Conservation (phyloP, 208 protist genomes). For the Leishmania gerbilli region DNA sequence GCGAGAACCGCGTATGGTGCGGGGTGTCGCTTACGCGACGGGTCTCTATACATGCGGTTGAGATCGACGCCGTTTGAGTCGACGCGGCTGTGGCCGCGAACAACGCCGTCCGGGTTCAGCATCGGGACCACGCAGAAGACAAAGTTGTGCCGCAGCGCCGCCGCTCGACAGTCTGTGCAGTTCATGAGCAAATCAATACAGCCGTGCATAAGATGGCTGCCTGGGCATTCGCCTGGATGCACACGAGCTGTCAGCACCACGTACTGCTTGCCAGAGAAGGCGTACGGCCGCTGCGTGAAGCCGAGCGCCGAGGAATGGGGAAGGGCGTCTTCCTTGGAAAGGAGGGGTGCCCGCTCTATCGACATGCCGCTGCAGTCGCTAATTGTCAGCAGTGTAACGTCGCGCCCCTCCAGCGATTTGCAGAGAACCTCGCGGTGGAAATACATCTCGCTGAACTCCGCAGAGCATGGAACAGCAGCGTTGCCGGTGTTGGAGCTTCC, state of each 20-base stretch:
- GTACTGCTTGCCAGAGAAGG: constrained; percentile 68
- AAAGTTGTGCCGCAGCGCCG: constrained; percentile 80
- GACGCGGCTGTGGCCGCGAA: constrained; percentile 90
- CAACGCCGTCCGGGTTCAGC: constrained; percentile 95
- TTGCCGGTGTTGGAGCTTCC: not conserved
- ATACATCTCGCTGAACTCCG: constrained; percentile 47
- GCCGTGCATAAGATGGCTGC: constrained; percentile 94
- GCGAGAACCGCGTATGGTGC: constrained; percentile 70
- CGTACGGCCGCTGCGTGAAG: constrained; percentile 54
- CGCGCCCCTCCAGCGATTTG: constrained; percentile 75
- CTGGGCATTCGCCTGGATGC: constrained; percentile 93
- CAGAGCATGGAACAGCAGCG: not conserved
- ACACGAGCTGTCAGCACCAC: constrained; percentile 91
- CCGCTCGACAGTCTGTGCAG: constrained; percentile 65
- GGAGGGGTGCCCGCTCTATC: constrained; percentile 30
- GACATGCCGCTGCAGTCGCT: constrained; percentile 59
- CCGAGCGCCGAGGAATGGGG: constrained; percentile 64
- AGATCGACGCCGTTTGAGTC: constrained; percentile 93
- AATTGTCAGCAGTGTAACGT: constrained; percentile 91
- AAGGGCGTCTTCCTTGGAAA: constrained; percentile 49
- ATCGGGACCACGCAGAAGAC: constrained; percentile 92
- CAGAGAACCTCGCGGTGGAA: constrained; percentile 89
- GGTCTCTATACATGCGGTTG: constrained; percentile 93
- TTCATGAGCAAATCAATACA: constrained; percentile 89
- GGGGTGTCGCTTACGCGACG: constrained; percentile 72